phyloP scores from a whole-genome alignment of 2,329 filamentous ascomycete species.

The Aureobasidium sp. region DNA sequence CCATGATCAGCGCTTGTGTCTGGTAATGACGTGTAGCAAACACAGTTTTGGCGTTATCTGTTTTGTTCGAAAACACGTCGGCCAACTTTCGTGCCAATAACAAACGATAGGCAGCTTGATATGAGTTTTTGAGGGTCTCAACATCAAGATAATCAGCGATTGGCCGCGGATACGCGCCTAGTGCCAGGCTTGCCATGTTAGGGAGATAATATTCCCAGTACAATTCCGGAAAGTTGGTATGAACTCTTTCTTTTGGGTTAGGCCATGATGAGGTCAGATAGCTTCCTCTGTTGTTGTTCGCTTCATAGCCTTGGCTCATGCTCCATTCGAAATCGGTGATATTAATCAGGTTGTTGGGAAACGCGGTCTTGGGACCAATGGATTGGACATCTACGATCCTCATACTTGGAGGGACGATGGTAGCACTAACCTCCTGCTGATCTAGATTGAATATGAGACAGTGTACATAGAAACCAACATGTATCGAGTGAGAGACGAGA shows the following conservation, averaged over 20 bases:
- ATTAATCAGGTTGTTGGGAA: conserved; percentile 32
- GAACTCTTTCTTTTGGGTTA: conserved; percentile 20
- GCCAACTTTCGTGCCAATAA: conserved; percentile 35
- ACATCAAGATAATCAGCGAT: conserved; percentile 32
- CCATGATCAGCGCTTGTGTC: conserved; percentile 32
- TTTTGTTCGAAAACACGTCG: conserved; percentile 24
- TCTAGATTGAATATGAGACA: conserved; percentile 9
- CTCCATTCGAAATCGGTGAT: conserved; percentile 33
- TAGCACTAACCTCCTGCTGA: conserved; percentile 39
- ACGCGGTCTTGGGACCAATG: conserved; percentile 22
- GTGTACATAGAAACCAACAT: not conserved
- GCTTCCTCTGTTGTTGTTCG: conserved; percentile 16
- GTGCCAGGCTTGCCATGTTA: conserved; percentile 35
- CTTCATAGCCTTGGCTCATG: conserved; percentile 24
- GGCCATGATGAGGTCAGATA: conserved; percentile 20
- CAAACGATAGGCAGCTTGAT: conserved; percentile 37
- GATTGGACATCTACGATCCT: conserved; percentile 20
- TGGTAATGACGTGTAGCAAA: conserved; percentile 22
- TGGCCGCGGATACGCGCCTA: conserved; percentile 26
- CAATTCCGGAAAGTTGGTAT: not conserved
- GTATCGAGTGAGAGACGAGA: not conserved
- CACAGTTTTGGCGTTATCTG: conserved; percentile 14
- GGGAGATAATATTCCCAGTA: conserved; percentile 20
- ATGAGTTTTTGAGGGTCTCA: conserved; percentile 28
- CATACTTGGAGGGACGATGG: conserved; percentile 27